Evolutionary conservation across 805 yeast genomes (phyloP), one percentile per base, ranked within the genome.

Genomic region (Candida sanyiensis): DNA sequence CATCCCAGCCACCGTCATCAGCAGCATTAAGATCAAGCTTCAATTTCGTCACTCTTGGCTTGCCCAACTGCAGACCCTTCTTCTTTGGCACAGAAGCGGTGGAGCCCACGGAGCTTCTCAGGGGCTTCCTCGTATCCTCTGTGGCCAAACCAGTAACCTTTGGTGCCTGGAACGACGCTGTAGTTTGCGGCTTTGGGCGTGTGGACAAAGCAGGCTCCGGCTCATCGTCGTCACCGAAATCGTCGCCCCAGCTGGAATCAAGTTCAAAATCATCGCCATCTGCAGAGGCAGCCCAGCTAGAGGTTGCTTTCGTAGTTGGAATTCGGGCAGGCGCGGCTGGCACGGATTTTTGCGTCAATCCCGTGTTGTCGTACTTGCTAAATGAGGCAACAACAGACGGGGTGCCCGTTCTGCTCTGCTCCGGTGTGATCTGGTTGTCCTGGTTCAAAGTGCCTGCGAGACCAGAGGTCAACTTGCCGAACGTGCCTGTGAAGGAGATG

Each of bases 1-100:
- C 69, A 15, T 69, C 73, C 73, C 73, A 69, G 0, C 67, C 70
- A 33, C 61, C 69, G 11, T 59, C 68, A 13, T 41, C 47, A 13
- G 58, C 63, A 12, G 47, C 47, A 20, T 57, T 57, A 19, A 66
- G 34, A 16, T 61, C 57, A 21, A 67, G 42, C 26, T 62, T 60
- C 8, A 64, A 43, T 45, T 66, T 64, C 19, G 49, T 48, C n/a
- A 19, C 12, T 40, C 49, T 55, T 25, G 52, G 46, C 26, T 51
- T 54, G 12, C 26, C 34, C 35, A 55, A 35, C 31, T 52, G 52
- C 29, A 55, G n/a, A 6, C 52, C 57, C 18, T 48, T 51, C 40
- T 47, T 51, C 13, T 41, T 35, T 16, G 42, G 39, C 6, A 26
- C 13, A 4, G 38, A n/a, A 10, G 38, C 11, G 17, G n/a, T n/a